Percentiles rank a stretch among this genome's conserved stretches.
phyloP scores from a whole-genome alignment of 495 filamentous ascomycete genomes.

The Talaromyces proteolyticus region DNA sequence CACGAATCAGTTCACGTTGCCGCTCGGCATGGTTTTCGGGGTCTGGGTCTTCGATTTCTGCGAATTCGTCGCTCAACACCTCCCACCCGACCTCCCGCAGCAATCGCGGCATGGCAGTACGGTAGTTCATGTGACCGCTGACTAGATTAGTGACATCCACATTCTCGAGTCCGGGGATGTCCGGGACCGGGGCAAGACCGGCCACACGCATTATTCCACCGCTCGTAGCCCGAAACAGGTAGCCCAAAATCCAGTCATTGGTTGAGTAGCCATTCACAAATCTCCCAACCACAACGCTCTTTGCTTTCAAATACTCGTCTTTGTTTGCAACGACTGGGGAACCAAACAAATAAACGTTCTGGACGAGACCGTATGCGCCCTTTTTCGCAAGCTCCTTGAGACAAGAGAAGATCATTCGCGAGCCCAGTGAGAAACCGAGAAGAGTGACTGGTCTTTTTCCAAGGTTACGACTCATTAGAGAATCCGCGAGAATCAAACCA shows the following conservation, averaged over 20 bases:
- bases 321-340: constrained; percentile 86
- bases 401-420: constrained; percentile 89
- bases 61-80: constrained; percentile 88
- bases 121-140: constrained; percentile 95
- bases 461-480: constrained; percentile 84
- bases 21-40: constrained; percentile 85
- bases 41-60: constrained; percentile 95
- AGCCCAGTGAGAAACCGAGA: constrained; percentile 93
- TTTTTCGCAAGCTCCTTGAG: constrained; percentile 79
- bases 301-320: constrained; percentile 80
- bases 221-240: constrained; percentile 90
- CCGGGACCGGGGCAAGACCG: constrained; percentile 77
- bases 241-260: constrained; percentile 97
- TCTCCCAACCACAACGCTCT: constrained; percentile 76
- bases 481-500: constrained; percentile 93
- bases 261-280: constrained; percentile 93
- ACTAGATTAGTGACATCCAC: constrained; percentile 82
- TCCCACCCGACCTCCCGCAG: constrained; percentile 83
- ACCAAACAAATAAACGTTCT: constrained; percentile 95
- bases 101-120: constrained; percentile 81
- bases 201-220: constrained; percentile 89
- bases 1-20: constrained; percentile 88
- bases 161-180: constrained; percentile 79
- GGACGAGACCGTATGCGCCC: constrained; percentile 86
- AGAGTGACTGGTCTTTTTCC: constrained; percentile 88